phyloP scores from a whole-genome alignment of 805 yeast genomes.

The Ascoidea asiatica region DNA sequence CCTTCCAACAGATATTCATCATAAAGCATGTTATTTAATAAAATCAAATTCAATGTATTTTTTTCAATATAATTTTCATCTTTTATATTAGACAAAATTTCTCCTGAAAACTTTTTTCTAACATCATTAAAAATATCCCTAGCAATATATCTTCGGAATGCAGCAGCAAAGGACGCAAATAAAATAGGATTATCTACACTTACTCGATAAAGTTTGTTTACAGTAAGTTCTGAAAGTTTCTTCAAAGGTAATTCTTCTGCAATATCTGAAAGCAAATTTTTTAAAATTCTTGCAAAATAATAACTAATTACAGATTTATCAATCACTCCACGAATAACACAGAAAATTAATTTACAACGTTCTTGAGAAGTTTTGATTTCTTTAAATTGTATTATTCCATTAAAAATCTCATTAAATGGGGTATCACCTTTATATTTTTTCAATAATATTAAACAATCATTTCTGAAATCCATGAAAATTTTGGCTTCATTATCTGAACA shows the following conservation, averaged over 20 bases:
- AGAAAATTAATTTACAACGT: background rate
- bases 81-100: too few relatives aligned
- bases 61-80: too few relatives aligned
- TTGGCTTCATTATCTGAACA: background rate
- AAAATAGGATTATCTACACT: constrained; percentile 3
- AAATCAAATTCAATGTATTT: too few relatives aligned
- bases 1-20: too few relatives aligned
- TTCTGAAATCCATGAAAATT: background rate
- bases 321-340: background rate
- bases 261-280: background rate
- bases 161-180: constrained; percentile 1
- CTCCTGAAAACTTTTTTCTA: background rate
- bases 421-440: too few relatives aligned
- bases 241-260: constrained; percentile 1
- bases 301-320: background rate
- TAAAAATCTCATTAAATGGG: background rate
- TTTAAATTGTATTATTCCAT: too few relatives aligned
- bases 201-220: constrained; percentile 2
- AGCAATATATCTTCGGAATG: background rate
- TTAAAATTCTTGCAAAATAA: background rate
- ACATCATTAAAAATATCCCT: background rate
- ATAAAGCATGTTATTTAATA: too few relatives aligned
- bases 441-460: background rate
- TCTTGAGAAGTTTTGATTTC: background rate
- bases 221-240: too few relatives aligned